Conservation (phyloP, 805 yeast species). For the Peterozyma xylosa region DNA sequence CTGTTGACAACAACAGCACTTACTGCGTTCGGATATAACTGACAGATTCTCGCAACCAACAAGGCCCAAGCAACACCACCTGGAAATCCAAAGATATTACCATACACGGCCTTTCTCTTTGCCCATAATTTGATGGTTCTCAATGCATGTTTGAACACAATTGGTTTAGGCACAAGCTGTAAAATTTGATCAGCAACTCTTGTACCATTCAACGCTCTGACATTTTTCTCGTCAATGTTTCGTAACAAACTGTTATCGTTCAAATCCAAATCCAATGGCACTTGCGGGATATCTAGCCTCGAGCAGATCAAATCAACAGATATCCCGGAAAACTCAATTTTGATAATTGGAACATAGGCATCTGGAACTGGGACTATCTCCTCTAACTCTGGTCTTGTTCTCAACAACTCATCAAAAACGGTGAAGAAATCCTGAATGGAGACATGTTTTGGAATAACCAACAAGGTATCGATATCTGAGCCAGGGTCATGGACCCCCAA, state of each 20-base stretch:
- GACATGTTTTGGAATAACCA: conserved; percentile 97
- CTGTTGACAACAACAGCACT: conserved; percentile 86
- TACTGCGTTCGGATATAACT: conserved; percentile 91
- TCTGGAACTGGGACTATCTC: conserved; percentile 93
- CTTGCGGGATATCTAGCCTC: conserved; percentile 71
- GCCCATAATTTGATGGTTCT: conserved; percentile 97
- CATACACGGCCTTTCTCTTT: conserved; percentile 87
- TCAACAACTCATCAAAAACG: conserved; percentile 64
- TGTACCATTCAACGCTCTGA: conserved; percentile 90
- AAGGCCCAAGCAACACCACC: conserved; percentile 99
- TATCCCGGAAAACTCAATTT: conserved; percentile 82
- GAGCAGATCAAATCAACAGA: conserved; percentile 90
- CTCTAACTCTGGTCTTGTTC: conserved; percentile 73
- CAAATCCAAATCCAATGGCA: conserved; percentile 67
- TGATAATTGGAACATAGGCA: conserved; percentile 96
- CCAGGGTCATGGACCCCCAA: conserved; percentile 98
- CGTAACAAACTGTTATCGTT: conserved; percentile 79
- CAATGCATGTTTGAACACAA: conserved; percentile 86
- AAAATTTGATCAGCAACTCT: conserved; percentile 95
- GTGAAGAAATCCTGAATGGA: conserved; percentile 83
- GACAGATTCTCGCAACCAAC: conserved; percentile 97
- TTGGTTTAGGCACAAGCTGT: conserved; percentile 83
- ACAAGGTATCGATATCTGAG: conserved; percentile 91
- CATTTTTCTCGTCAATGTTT: conserved; percentile 86
- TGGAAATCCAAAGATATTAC: conserved; percentile 93